These are phyloP conservation scores for Sporothrix mexicana DNA, from an alignment of 2,329 filamentous ascomycete species.

Conservation along the genomic window DNA sequence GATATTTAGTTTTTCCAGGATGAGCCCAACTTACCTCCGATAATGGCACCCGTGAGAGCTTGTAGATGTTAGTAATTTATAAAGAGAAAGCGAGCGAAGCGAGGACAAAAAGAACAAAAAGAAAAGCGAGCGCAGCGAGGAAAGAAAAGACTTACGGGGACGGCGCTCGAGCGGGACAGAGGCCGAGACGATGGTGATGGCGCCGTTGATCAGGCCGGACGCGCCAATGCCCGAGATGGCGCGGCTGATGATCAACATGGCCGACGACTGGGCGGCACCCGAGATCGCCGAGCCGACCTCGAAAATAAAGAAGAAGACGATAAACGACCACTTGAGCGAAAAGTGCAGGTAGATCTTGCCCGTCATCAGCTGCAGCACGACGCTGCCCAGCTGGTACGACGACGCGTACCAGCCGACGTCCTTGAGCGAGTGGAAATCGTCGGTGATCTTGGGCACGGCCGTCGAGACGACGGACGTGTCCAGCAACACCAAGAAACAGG, in stretches of 20 bases:
- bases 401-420: conserved; percentile 39
- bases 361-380: conserved; percentile 57
- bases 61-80: conserved; percentile 31
- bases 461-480: conserved; percentile 38
- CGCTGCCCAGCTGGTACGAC: conserved; percentile 45
- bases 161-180: conserved; percentile 50
- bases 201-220: conserved; percentile 59
- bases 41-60: conserved; percentile 39
- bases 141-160: conserved; percentile 38
- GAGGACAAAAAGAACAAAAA: conserved; percentile 12
- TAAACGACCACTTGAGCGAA: conserved; percentile 49
- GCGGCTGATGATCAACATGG: conserved; percentile 61
- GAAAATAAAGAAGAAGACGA: conserved; percentile 56
- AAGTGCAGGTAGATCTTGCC: conserved; percentile 58
- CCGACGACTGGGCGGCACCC: conserved; percentile 53
- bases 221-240: conserved; percentile 60
- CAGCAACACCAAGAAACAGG: conserved; percentile 38
- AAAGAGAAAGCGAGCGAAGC: background rate
- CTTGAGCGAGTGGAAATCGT: conserved; percentile 36
- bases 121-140: background rate
- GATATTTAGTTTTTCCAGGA: too few relatives aligned
- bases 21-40: conserved; percentile 37
- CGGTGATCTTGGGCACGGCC: conserved; percentile 38
- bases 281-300: conserved; percentile 63
- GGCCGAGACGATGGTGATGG: conserved; percentile 56